Conservation (phyloP, 2,329 filamentous ascomycete genomes). For the Plectosphaerella plurivora region DNA sequence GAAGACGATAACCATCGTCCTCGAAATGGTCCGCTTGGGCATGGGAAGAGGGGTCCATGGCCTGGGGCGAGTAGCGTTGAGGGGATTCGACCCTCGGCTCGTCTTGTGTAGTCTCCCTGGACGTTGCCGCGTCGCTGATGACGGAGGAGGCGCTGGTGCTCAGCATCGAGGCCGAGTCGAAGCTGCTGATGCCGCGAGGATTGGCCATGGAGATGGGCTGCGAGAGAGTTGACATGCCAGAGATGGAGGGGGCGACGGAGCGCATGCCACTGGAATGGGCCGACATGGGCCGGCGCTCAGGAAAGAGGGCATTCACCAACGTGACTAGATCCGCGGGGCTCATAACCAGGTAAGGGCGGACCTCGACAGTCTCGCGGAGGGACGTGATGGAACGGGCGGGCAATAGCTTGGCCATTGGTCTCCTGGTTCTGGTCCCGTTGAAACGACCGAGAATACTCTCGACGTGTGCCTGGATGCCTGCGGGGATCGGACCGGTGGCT, state of each 20-base stretch:
- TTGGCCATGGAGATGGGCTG: slow-evolving; percentile 61
- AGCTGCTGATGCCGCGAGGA: slow-evolving; percentile 41
- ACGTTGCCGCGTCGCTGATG: slow-evolving; percentile 65
- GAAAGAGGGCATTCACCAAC: slow-evolving; percentile 78
- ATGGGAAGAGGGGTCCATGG: slow-evolving; percentile 38
- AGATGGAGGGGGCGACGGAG: slow-evolving; percentile 65
- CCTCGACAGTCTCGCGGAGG: slow-evolving; percentile 69
- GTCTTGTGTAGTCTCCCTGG: slow-evolving; percentile 59
- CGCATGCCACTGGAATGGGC: slow-evolving; percentile 56
- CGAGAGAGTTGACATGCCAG: slow-evolving; percentile 63
- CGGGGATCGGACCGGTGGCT: slow-evolving; percentile 56
- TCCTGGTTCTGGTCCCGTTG: slow-evolving; percentile 44
- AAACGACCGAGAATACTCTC: slow-evolving; percentile 68
- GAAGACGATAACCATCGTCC: slow-evolving; percentile 61
- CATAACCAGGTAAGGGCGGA: slow-evolving; percentile 75
- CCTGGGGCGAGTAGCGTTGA: slow-evolving; percentile 50
- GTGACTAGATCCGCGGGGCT: slow-evolving; percentile 76
- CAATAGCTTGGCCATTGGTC: slow-evolving; percentile 53
- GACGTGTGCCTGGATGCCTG: slow-evolving; percentile 62
- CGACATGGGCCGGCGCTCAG: slow-evolving; percentile 64
- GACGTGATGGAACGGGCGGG: slow-evolving; percentile 70
- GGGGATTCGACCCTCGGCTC: slow-evolving; percentile 44
- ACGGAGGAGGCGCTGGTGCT: slow-evolving; percentile 71
- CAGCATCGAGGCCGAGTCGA: slow-evolving; percentile 65
- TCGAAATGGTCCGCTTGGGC: slow-evolving; percentile 49